phyloP scores from a whole-genome alignment of 805 yeast species.

The Candida ascalaphidarum region DNA sequence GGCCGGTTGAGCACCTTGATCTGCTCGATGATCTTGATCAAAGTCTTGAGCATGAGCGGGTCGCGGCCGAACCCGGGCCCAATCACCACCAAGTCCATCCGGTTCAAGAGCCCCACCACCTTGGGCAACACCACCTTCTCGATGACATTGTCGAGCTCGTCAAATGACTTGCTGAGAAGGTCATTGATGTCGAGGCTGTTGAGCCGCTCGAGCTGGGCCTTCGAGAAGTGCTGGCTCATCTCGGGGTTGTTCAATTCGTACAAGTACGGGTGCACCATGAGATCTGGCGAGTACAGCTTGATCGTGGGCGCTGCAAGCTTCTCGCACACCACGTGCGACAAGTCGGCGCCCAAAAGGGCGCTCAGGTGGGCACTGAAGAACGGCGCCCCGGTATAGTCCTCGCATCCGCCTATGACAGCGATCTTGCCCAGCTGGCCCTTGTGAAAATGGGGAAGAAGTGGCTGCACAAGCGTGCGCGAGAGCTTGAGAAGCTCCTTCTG shows the following conservation, averaged over 20 bases:
- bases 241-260: conserved; percentile 36
- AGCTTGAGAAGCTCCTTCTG: conserved; percentile 40
- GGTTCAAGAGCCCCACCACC: conserved; percentile 43
- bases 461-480: conserved; percentile 61
- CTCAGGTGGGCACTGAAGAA: conserved; percentile 83
- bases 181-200: conserved; percentile 11
- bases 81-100: conserved; percentile 75
- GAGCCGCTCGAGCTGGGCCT: conserved; percentile 10
- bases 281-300: conserved; percentile 81
- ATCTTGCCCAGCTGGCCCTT: conserved; percentile 91
- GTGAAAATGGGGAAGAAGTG: conserved; percentile 59
- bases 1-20: conserved; percentile 54
- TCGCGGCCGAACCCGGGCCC: conserved; percentile 97
- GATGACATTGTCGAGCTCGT: conserved; percentile 8
- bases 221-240: conserved; percentile 9
- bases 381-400: conserved; percentile 96
- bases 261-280: conserved; percentile 94
- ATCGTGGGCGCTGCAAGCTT: conserved; percentile 68
- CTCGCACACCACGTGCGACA: conserved; percentile 88
- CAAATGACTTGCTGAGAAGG: conserved; percentile 8
- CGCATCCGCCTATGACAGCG: conserved; percentile 88
- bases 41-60: conserved; percentile 49
- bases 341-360: conserved; percentile 77
- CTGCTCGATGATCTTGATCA: conserved; percentile 49
- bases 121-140: conserved; percentile 45